Evolutionary conservation across 345 rosid genomes (phyloP).

Genomic region (Citrus medica): DNA sequence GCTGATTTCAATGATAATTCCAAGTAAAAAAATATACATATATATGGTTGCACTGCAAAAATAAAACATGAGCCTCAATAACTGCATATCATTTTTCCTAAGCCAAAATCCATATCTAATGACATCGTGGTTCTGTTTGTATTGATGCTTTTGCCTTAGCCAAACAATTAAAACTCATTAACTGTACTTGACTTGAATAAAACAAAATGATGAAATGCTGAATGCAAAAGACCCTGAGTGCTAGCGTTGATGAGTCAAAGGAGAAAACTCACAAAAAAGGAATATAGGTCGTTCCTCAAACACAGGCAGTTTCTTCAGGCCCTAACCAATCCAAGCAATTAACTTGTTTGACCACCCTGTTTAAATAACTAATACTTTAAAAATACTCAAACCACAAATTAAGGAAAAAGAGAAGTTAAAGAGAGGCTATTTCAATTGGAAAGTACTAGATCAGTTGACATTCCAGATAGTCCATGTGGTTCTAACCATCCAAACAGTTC

Average conservation of each 20-base stretch:
- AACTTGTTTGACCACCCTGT: not conserved
- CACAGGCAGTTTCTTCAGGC: not conserved
- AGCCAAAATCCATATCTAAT: not conserved
- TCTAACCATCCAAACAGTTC: not conserved
- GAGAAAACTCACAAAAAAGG: too few species aligned
- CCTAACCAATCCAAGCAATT: slow-evolving; percentile 1
- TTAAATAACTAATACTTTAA: not conserved
- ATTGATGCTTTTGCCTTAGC: not conserved
- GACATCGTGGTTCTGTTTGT: too few species aligned
- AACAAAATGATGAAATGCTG: not conserved
- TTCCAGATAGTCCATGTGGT: not conserved
- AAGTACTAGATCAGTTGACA: not conserved
- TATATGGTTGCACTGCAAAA: too few species aligned
- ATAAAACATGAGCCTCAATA: not conserved
- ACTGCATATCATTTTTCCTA: not conserved
- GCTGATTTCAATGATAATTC: not conserved
- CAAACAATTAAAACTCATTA: not conserved
- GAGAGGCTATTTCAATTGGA: not conserved
- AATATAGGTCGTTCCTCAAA: not conserved
- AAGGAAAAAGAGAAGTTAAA: not conserved
- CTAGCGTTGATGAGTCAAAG: too few species aligned
- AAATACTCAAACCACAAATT: not conserved
- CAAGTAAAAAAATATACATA: not conserved
- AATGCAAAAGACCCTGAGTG: not conserved
- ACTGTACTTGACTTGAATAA: not conserved